Evolutionary conservation across 2,329 filamentous ascomycete species (phyloP).

Genomic region (Epichloe scottii): DNA sequence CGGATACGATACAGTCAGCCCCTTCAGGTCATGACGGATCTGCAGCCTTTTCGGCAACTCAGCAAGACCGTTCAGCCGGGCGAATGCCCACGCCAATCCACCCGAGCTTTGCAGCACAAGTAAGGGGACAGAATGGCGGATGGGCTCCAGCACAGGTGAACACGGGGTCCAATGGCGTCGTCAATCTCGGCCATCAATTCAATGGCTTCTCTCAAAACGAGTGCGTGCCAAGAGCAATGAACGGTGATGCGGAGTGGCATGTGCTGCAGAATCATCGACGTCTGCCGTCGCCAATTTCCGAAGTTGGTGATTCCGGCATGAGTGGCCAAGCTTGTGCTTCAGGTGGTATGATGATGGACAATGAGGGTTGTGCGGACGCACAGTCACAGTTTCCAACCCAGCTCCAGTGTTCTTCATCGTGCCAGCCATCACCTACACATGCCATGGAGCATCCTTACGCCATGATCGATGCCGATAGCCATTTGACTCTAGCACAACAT

Average conservation of each 20-base stretch:
- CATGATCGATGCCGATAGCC: constrained; percentile 24
- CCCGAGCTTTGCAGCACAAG: constrained; percentile 41
- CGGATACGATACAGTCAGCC: constrained; percentile 17
- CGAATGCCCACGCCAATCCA: constrained; percentile 50
- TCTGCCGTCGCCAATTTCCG: constrained; percentile 48
- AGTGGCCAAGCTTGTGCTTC: constrained; percentile 21
- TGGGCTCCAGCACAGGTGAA: constrained; percentile 22
- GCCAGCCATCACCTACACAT: constrained; percentile 17
- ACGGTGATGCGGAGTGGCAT: constrained; percentile 35
- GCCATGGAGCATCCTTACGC: constrained; percentile 28
- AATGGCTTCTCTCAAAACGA: constrained; percentile 27
- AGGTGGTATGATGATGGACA: constrained; percentile 19
- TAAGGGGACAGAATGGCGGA: constrained; percentile 39
- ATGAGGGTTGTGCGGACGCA: background rate
- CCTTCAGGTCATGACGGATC: constrained; percentile 12
- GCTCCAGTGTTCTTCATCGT: constrained; percentile 11
- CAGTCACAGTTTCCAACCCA: background rate
- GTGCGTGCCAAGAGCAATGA: constrained; percentile 36
- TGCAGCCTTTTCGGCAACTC: background rate
- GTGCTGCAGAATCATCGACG: constrained; percentile 40
- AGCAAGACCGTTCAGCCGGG: constrained; percentile 17
- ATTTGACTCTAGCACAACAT: constrained; percentile 9
- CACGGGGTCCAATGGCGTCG: constrained; percentile 22
- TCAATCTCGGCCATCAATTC: constrained; percentile 28
- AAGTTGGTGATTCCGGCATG: constrained; percentile 35